Conservation (phyloP, 73 alveolate species). For the Symbiodinium natans region DNA sequence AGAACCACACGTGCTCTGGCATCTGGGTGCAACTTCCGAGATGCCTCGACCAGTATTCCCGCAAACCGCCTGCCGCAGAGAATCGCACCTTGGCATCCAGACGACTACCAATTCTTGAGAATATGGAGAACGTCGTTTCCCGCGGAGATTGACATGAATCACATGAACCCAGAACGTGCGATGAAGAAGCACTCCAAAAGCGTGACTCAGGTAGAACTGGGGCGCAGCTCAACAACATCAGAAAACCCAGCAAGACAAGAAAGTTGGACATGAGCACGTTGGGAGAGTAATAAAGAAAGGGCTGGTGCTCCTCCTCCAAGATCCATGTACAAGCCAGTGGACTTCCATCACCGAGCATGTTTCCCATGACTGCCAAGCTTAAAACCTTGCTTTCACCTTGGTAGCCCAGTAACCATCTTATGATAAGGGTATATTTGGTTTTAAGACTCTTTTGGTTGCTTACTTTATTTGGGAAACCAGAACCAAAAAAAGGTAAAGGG, state of each 20-base stretch:
- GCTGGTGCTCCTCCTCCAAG: not conserved
- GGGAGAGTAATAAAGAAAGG: constrained; percentile 47
- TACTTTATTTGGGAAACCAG: too few relatives aligned
- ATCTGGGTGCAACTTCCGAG: not conserved
- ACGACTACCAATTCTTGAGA: too few relatives aligned
- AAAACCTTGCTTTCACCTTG: not conserved
- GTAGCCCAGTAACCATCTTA: too few relatives aligned
- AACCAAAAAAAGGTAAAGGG: too few relatives aligned
- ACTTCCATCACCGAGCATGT: constrained; percentile 35
- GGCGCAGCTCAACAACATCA: not conserved
- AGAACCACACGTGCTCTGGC: constrained; percentile 30
- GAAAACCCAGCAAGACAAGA: not conserved
- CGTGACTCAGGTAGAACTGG: too few relatives aligned
- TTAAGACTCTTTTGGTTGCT: too few relatives aligned
- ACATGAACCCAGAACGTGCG: too few relatives aligned
- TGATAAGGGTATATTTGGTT: too few relatives aligned
- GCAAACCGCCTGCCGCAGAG: not conserved
- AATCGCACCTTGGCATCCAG: not conserved
- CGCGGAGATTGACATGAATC: too few relatives aligned
- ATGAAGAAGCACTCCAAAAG: too few relatives aligned
- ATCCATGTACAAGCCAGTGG: constrained; percentile 14
- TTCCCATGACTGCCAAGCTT: constrained; percentile 44
- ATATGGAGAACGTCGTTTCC: too few relatives aligned
- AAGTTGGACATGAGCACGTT: constrained; percentile 23
- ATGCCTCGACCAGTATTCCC: not conserved